Base-by-base conservation (phyloP, 257 asterid species). In the Rehmannia glutinosa region DNA sequence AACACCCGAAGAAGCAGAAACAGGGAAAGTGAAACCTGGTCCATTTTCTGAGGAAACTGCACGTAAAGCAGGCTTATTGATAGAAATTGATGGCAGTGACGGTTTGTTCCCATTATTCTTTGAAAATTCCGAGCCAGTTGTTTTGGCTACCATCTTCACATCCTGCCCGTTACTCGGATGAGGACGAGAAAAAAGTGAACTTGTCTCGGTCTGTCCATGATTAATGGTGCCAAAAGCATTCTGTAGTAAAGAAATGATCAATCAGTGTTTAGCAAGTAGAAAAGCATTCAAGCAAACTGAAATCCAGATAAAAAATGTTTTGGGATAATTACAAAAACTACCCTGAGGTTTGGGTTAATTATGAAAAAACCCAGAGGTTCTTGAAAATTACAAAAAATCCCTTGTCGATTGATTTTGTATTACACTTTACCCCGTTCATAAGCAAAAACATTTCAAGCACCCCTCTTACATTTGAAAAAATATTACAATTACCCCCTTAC, bases 11-110 rank as follows among this genome's bases (percentile, higher is more conserved):
- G 86, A 69, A 43, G 88, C 73, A 60, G 91, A 76, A 60, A 86
- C 53, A 5, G 97, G 98, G 66, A 92, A 92, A 59, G 86, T 78
- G 80, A 92, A 92, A 35, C 82, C 80, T 1, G 73, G 68, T 23
- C 88, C 97, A 56, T 80, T 83, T 39, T 85, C 95, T 0, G 82
- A 78, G 49, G 75, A 30, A 41, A 55, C 46, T 13, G 74, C 69
- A 30, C 55, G 74, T 28, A 79, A 79, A 38, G 47, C 70, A 43
- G 81, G 82, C 75, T 82, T 86, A 64, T 71, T 75, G 39, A 88
- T 64, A 30, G 82, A 73, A 39, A 90, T 82, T 36, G 84, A 76
- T 7, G 89, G 47, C 81, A 92, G 66, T 55, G 69, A 81, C 32
- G 84, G 92, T 74, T 77, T 87, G 23, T 72, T 46, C 57, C 86